Conservation (phyloP, 371 early-diverging fungal genomes). For the Rhizomucor pusillus region DNA sequence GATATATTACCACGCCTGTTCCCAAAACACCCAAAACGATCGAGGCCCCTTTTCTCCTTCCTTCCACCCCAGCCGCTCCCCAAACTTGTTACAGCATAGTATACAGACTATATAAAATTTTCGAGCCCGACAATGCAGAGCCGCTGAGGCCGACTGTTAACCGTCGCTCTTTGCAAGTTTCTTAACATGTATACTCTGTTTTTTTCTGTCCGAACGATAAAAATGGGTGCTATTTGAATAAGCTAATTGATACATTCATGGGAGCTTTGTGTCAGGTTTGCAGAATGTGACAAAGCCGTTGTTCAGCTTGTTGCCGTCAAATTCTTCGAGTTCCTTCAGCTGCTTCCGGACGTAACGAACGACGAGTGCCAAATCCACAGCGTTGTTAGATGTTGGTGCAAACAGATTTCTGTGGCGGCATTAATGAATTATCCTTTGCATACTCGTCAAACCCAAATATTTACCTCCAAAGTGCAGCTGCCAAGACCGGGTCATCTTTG, state of each 20-base stretch:
- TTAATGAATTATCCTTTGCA: neutral
- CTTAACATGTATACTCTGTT: too few species aligned
- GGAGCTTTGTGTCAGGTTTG: slow-evolving; percentile 21
- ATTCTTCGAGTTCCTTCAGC: slow-evolving; percentile 57
- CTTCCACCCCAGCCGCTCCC: too few species aligned
- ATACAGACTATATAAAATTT: too few species aligned
- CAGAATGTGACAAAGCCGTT: slow-evolving; percentile 41
- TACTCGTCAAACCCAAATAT: neutral
- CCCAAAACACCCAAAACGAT: too few species aligned
- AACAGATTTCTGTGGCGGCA: slow-evolving; percentile 65
- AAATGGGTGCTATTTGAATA: neutral
- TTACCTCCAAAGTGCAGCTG: slow-evolving; percentile 91
- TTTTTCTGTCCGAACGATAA: too few species aligned
- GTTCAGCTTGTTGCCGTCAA: slow-evolving; percentile 42
- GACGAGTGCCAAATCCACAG: slow-evolving; percentile 55
- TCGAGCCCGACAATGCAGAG: too few species aligned
- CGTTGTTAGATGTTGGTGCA: slow-evolving; percentile 55
- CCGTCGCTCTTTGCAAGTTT: too few species aligned
- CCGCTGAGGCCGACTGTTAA: too few species aligned
- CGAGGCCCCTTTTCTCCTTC: too few species aligned
- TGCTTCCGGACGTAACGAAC: slow-evolving; percentile 67
- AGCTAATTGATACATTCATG: neutral
- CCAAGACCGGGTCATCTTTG: slow-evolving; percentile 86
- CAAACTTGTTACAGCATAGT: too few species aligned
- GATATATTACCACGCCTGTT: too few species aligned